Evolutionary conservation across 306 rosid genomes (phyloP), one percentile per base, ranked within the genome.

Genomic region (Geum urbanum): DNA sequence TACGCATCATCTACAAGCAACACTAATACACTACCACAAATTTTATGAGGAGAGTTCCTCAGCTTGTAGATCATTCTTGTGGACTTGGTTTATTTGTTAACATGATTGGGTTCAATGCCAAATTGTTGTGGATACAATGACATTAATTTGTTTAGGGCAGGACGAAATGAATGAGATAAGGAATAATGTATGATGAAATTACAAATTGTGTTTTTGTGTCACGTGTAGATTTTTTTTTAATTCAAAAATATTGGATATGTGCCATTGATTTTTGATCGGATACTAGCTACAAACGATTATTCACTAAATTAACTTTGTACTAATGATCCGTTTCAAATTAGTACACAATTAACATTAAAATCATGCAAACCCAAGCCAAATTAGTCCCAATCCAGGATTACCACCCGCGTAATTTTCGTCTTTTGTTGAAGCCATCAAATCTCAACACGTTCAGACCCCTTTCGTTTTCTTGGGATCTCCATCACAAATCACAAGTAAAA

Each of bases 361-460:
- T 48, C 53, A 14, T 14, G 53, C 16, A 49, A 49, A 52, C n/a
- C 27, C 57, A 19, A 52, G 57, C 27, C 3, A 7, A 27, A 52
- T 4, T 52, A 18, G 24, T 51, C 22, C 16, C n/a, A 55, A 11
- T 24, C 61, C 2, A 3, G 44, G 63, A 32, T 9, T 9, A 22
- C 68, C 37, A 44, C 47, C 9, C 24, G 58, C 54, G 45, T 51
- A 6, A 11, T 46, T n/a, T 44, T 79, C 66, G 67, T 76, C 63
- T 68, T 74, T 45, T 74, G 66, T 69, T 51, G 51, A 84, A 74
- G 85, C 77, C 77, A 65, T 69, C 14, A 9, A 53, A 20, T 68
- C 61, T 11, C 62, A 14, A 41, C 54, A 41, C 73, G 41, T 72
- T 76, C 75, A 61, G 20, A 44, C n/a, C 41, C 13, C 45, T 49